Conservation (phyloP, 2,329 filamentous ascomycete genomes). For the Fonsecaea multimorphosa region DNA sequence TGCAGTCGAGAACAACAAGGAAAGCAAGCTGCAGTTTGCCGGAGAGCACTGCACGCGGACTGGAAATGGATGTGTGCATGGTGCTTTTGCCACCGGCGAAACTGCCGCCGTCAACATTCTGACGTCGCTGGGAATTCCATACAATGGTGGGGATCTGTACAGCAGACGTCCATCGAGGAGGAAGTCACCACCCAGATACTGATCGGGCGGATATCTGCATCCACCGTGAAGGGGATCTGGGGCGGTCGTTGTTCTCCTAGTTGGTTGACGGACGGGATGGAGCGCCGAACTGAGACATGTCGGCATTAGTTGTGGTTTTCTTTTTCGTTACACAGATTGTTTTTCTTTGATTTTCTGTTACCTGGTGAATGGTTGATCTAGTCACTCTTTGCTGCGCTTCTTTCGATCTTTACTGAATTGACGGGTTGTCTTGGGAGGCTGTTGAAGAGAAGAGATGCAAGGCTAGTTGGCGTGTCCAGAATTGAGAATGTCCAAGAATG, state of each 20-base stretch:
- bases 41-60: slow-evolving; percentile 50
- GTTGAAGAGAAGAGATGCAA: neutral
- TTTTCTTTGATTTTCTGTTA: neutral
- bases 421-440: neutral
- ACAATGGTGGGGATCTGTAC: slow-evolving; percentile 43
- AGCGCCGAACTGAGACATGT: slow-evolving; percentile 34
- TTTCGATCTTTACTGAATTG: neutral
- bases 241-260: slow-evolving; percentile 17
- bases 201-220: slow-evolving; percentile 12
- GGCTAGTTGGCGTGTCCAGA: neutral
- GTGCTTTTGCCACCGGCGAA: slow-evolving; percentile 54
- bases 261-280: slow-evolving; percentile 24
- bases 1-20: slow-evolving; percentile 48
- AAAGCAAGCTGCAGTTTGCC: slow-evolving; percentile 50
- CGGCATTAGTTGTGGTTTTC: slow-evolving; percentile 17
- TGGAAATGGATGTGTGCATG: slow-evolving; percentile 54
- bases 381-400: neutral
- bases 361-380: neutral
- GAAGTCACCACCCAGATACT: slow-evolving; percentile 32
- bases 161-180: slow-evolving; percentile 32
- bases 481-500: neutral
- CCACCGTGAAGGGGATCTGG: slow-evolving; percentile 15
- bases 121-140: slow-evolving; percentile 45
- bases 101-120: slow-evolving; percentile 50
- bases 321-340: neutral